Base-by-base conservation (phyloP, 371 early-diverging fungal species). In the Mortierella sp. region DNA sequence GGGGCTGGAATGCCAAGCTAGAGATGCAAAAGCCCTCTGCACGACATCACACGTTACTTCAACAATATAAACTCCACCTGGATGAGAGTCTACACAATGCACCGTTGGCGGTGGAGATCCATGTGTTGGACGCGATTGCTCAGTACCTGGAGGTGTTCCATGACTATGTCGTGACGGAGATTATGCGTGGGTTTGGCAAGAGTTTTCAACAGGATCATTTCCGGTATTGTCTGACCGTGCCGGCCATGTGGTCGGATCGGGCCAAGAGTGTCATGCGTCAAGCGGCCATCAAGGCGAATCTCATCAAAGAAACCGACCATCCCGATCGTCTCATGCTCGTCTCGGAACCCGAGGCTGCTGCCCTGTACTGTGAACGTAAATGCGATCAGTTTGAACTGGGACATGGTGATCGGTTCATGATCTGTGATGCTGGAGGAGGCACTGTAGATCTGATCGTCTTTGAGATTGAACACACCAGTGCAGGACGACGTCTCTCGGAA, bases 341-440 rank as follows among this genome's bases (percentile, higher is more conserved):
- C 56, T 79, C 80, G 43, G 85, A 85, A 37, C 85, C 84, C 25
- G 85, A 85, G 74, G 85, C 85, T 16, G 85, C 85, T 47, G 85
- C 85, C 4, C 66, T 84, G 50, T 84, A 84, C 56, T 86, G 86
- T 61, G 80, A 84, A 70, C 76, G 81, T 64, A 75, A 75, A 21
- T 85, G 84, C 37, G 83, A 84, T 23, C 76, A 81, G 62, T 85
- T 83, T 57, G 81, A 85, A 25, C 66, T 85, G 14, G 64, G 68
- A 46, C 67, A 81, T 25, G 77, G 72, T 7, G 82, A 84, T 47
- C 57, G 79, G 47, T 86, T 84, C 51, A 69, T 84, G 75, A 84
- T 86, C 69, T 82, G 84, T 58, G 86, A 86, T 71, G 84, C 84
- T 47, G 86, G 86, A 21, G 89, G 89, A 21, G 88, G 89, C 4